A percentile compares a stretch with the other conserved stretches of the same genome.
Conservation (phyloP, 208 protist species). For the Lotmaria passim region DNA sequence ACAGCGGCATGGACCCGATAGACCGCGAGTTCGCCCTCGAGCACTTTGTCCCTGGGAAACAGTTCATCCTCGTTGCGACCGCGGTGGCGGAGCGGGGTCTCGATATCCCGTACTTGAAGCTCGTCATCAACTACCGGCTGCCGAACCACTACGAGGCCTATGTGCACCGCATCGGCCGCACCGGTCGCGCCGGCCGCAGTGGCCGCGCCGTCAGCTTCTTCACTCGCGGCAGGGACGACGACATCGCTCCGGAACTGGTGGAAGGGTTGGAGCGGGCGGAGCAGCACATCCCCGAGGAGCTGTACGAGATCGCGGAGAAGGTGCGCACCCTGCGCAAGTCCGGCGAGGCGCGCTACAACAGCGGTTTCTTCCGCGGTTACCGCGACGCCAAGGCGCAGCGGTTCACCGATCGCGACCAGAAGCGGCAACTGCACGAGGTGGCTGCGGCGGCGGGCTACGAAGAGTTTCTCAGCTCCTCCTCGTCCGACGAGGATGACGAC, state of each 20-base stretch:
- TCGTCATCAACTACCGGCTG: slow-evolving; percentile 99
- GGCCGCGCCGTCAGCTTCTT: slow-evolving; percentile 91
- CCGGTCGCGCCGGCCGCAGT: slow-evolving; percentile 78
- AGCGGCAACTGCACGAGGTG: slow-evolving; percentile 64
- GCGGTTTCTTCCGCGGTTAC: slow-evolving; percentile 82
- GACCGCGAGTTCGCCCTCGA: slow-evolving; percentile 91
- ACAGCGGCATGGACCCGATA: slow-evolving; percentile 92
- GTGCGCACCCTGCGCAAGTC: slow-evolving; percentile 78
- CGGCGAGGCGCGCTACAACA: slow-evolving; percentile 62
- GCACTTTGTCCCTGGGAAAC: slow-evolving; percentile 83
- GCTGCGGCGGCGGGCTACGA: slow-evolving; percentile 79
- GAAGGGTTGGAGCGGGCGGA: slow-evolving; percentile 77
- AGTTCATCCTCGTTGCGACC: slow-evolving; percentile 92
- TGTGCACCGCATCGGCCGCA: slow-evolving; percentile 97
- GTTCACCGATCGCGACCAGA: slow-evolving; percentile 66
- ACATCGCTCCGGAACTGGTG: slow-evolving; percentile 82
- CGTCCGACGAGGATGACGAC: slow-evolving; percentile 39
- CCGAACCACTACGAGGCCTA: slow-evolving; percentile 99
- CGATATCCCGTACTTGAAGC: slow-evolving; percentile 98
- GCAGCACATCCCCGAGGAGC: slow-evolving; percentile 80
- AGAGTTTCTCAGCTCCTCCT: slow-evolving; percentile 68
- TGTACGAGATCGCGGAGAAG: slow-evolving; percentile 72
- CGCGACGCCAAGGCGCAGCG: slow-evolving; percentile 59
- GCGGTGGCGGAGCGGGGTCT: slow-evolving; percentile 92
- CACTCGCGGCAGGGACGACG: slow-evolving; percentile 75